A percentile compares a stretch with the other conserved stretches of the same genome.
phyloP scores from a whole-genome alignment of 306 rosid genomes.

The Calophaca sinica region DNA sequence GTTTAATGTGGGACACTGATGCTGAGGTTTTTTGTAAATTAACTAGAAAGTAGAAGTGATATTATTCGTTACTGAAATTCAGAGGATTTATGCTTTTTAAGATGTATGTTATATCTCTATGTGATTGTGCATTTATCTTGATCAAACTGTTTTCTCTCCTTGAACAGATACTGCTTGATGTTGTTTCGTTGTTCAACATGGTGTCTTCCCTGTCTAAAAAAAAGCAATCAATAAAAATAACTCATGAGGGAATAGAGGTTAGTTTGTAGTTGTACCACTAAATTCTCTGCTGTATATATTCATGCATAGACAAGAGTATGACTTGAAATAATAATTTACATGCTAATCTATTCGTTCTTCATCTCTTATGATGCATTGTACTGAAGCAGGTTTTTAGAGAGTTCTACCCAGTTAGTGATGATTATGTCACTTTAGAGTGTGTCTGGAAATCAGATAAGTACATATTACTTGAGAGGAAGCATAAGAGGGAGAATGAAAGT shows the following conservation, averaged over 20 bases:
- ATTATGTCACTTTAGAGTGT: constrained; percentile 67
- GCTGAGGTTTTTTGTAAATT: constrained; percentile 8
- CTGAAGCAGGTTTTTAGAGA: constrained; percentile 73
- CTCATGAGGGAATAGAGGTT: constrained; percentile 76
- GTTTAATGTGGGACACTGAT: background rate
- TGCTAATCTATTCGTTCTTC: constrained; percentile 1
- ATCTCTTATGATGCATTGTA: constrained; percentile 10
- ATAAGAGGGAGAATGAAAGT: constrained; percentile 49
- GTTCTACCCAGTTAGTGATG: constrained; percentile 69
- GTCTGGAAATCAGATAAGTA: constrained; percentile 78
- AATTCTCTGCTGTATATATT: constrained; percentile 1
- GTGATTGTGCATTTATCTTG: constrained; percentile 11
- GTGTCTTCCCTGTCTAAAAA: constrained; percentile 74
- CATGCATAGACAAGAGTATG: background rate
- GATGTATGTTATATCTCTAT: background rate
- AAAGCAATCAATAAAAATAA: constrained; percentile 74
- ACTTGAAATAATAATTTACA: constrained; percentile 1
- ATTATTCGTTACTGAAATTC: constrained; percentile 17
- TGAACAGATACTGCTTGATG: constrained; percentile 77
- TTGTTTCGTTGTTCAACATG: constrained; percentile 74
- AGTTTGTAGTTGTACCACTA: constrained; percentile 41
- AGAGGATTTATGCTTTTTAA: background rate
- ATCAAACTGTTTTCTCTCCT: constrained; percentile 1
- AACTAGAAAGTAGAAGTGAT: background rate
- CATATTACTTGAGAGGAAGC: constrained; percentile 61